Base-by-base conservation (phyloP, 2,329 filamentous ascomycete genomes). In the Daldinia eschscholtzii region DNA sequence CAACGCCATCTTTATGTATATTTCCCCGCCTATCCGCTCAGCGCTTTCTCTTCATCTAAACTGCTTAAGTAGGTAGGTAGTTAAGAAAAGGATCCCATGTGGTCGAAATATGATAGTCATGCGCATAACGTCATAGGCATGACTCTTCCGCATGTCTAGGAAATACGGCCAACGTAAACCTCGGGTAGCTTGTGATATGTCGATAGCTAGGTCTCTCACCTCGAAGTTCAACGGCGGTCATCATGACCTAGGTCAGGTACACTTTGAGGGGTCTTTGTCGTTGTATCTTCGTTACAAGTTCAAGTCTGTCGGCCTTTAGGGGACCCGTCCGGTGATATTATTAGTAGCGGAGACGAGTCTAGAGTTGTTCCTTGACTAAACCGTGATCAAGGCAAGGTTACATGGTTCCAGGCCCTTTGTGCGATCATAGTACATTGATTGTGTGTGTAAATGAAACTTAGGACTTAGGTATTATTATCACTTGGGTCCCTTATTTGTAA, bases 1-100 rank as follows among this genome's bases (percentile, higher is more conserved):
- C 44, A 58, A 57, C 18, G 30, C 61, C 52, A 53, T 68, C 52
- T 61, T 65, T 65, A 61, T 65, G 52, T 68, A 60, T 46, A 18
- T 44, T 28, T 52, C 50, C 18, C 48, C 26, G 26, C 26, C 48
- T 33, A 26, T 41, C 20, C 20, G 20, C 20, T 1, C 20, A 23
- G 20, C 20, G 23, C 28, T 6, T 30, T 4, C n/a, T 12, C 28
- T 59, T 20, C 9, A 30, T 20, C 26, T 59, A 2, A 23, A 41
- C 15, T 57, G n/a, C 33, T 18, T 10, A 57, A 41, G 41, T 55
- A 59, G 20, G 48, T 28, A 62, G 23, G 55, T 23, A 7, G 42
- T 18, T 55, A 12, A 50, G 56, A 13, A 39, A 39, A 57, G 33
- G 37, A 5, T 33, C 44, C 41, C 67, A 67, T 69, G 63, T 57